Evolutionary conservation across 768 basidiomycete species (phyloP).

Genomic region (Serpula lacrymans): DNA sequence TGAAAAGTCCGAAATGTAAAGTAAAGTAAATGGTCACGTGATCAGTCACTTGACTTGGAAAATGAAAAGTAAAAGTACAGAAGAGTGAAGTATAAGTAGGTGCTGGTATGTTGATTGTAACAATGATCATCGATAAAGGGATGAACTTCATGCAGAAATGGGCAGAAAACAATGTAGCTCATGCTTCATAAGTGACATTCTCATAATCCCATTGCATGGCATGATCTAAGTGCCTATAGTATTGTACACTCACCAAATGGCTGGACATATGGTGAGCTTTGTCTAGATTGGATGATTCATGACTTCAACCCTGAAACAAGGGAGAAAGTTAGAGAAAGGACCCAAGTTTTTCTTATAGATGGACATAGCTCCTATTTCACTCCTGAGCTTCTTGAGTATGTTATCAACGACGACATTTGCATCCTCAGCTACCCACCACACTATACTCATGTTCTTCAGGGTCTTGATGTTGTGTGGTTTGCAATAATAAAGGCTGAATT

Average conservation of each 20-base stretch:
- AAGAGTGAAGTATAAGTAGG: too few relatives aligned
- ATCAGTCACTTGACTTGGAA: too few relatives aligned
- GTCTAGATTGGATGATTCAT: constrained; percentile 14
- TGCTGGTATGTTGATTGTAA: too few relatives aligned
- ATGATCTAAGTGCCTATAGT: constrained; percentile 12
- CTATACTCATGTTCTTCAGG: constrained; percentile 40
- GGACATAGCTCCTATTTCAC: constrained; percentile 17
- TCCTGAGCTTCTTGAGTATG: constrained; percentile 9
- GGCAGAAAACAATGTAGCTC: constrained; percentile 17
- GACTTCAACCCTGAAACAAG: constrained; percentile 7
- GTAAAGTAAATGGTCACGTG: too few relatives aligned
- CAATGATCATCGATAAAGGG: constrained; percentile 29
- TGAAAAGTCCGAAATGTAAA: too few relatives aligned
- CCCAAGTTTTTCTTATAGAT: constrained; percentile 13
- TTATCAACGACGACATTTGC: constrained; percentile 11
- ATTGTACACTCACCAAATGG: constrained; percentile 26
- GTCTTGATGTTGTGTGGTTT: constrained; percentile 44
- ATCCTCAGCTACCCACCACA: constrained; percentile 14
- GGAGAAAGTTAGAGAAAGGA: constrained; percentile 3
- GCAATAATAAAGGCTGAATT: constrained; percentile 33
- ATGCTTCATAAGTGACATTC: constrained; percentile 20
- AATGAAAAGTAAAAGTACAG: too few relatives aligned
- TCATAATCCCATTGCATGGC: neutral
- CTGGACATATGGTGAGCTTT: constrained; percentile 28
- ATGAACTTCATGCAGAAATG: constrained; percentile 21